Evolutionary conservation across 495 filamentous ascomycete genomes (phyloP).

Genomic region (Hypoxylon subgilvum): DNA sequence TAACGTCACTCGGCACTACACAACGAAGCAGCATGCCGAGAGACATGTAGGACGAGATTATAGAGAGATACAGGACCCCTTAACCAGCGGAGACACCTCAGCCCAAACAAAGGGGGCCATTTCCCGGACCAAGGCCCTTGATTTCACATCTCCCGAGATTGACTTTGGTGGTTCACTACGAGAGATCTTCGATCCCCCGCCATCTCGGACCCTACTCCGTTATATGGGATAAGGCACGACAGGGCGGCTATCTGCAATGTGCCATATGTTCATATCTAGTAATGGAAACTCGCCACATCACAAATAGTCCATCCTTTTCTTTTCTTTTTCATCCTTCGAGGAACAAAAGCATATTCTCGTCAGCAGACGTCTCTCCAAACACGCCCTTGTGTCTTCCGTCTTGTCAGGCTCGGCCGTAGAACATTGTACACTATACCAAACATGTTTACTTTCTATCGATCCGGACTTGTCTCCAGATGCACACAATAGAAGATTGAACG

Average conservation of each 20-base stretch:
- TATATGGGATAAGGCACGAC: too few species aligned
- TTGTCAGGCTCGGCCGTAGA: not conserved
- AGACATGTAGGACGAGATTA: too few species aligned
- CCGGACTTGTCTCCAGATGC: not conserved
- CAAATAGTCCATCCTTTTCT: not conserved
- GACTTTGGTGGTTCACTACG: not conserved
- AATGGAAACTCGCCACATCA: not conserved
- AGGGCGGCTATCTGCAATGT: not conserved
- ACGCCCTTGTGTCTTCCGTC: too few species aligned
- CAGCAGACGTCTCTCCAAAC: not conserved
- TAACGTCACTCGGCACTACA: not conserved
- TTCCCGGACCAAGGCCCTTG: too few species aligned
- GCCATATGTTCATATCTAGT: constrained; percentile 7
- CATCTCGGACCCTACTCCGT: too few species aligned
- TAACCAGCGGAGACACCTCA: too few species aligned
- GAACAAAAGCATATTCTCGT: not conserved
- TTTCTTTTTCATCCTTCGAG: too few species aligned
- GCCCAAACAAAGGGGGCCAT: too few species aligned
- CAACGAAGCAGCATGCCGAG: not conserved
- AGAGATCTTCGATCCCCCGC: constrained; percentile 13
- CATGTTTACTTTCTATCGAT: too few species aligned
- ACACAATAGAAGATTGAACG: not conserved
- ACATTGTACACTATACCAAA: too few species aligned
- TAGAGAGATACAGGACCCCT: too few species aligned
- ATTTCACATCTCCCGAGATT: constrained; percentile 6